A percentile compares a stretch with the other conserved stretches of the same genome.
These are phyloP conservation scores for Rhizophagus clarus DNA, from an alignment of 192 early-diverging fungal species.

Conservation along the genomic window DNA sequence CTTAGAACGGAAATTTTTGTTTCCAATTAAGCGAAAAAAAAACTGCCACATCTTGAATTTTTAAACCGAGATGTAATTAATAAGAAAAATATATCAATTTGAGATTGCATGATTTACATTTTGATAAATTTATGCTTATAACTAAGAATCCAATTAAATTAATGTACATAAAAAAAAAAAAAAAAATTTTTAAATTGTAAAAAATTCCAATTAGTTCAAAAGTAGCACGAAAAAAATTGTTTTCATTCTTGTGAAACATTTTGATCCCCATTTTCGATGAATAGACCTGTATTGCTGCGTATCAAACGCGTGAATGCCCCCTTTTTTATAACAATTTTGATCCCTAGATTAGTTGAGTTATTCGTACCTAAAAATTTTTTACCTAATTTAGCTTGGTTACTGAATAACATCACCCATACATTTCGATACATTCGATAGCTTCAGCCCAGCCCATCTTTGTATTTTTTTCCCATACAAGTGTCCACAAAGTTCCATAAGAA, in stretches of 20 bases:
- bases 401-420: neutral
- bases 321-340: neutral
- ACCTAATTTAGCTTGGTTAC: neutral
- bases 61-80: no score
- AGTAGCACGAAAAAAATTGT: neutral
- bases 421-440: neutral
- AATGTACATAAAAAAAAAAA: neutral
- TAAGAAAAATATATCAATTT: neutral
- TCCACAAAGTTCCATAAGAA: neutral
- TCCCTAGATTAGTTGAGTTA: neutral
- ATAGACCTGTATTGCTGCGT: neutral
- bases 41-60: no score
- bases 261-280: neutral
- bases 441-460: neutral
- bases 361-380: neutral
- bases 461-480: neutral
- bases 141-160: neutral
- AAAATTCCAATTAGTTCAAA: neutral
- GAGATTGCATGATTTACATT: neutral
- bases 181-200: neutral
- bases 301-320: neutral
- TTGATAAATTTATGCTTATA: neutral
- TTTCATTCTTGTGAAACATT: neutral
- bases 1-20: no score
- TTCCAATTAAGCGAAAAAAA: no score